Conservation (phyloP, 2,329 filamentous ascomycete species). For the Colletotrichum incanum region DNA sequence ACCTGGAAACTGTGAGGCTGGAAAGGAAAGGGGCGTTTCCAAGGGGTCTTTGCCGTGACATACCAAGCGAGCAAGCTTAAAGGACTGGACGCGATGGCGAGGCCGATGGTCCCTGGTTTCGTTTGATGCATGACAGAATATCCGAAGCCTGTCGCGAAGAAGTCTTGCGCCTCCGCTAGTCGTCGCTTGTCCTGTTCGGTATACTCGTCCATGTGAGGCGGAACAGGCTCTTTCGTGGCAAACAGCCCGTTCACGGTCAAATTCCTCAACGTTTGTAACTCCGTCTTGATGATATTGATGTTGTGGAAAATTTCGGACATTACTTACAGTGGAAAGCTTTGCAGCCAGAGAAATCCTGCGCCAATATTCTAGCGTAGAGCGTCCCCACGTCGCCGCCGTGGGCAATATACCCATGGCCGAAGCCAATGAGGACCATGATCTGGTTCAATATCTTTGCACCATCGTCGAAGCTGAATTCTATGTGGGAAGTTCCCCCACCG, state of each 20-base stretch:
- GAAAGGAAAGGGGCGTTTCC: rapidly evolving
- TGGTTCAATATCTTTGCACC: background rate
- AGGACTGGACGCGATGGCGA: background rate
- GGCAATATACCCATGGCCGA: background rate
- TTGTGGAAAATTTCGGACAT: no score
- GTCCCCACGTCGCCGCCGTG: constrained; percentile 8
- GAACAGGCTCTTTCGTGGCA: background rate
- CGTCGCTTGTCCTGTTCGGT: background rate
- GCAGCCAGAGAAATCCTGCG: no score
- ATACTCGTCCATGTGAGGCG: background rate
- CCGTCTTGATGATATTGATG: no score
- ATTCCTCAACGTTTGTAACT: no score
- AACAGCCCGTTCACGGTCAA: no score
- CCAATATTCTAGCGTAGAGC: background rate
- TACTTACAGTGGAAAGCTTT: no score
- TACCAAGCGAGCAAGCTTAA: background rate
- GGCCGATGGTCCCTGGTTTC: background rate
- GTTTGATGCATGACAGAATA: background rate
- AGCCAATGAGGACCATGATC: background rate
- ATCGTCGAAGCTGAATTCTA: background rate
- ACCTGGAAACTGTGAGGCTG: background rate
- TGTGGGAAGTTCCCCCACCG: background rate
- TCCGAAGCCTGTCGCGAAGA: background rate
- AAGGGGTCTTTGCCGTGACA: background rate
- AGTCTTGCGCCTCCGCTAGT: background rate